A percentile compares a stretch with the other conserved stretches of the same genome.
These are phyloP conservation scores for Penicillium bialowiezense DNA, from an alignment of 495 filamentous ascomycete genomes.

Conservation along the genomic window DNA sequence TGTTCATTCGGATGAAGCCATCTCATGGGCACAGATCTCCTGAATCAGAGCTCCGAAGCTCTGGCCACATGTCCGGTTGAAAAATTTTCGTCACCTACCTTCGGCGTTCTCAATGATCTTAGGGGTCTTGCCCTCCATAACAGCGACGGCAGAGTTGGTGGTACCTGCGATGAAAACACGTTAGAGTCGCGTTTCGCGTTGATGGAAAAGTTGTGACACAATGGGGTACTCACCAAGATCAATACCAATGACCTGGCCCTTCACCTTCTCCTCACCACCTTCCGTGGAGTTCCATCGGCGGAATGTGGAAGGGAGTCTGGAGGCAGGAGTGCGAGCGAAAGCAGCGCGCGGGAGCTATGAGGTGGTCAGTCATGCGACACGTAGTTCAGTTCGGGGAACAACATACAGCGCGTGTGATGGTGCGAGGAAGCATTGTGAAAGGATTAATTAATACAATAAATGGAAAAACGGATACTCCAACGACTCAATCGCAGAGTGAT, in stretches of 20 bases:
- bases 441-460: slow-evolving; percentile 41
- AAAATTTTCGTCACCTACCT: slow-evolving; percentile 55
- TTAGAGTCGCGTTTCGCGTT: slow-evolving; percentile 1
- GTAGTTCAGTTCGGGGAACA: slow-evolving; percentile 14
- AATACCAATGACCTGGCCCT: slow-evolving; percentile 96
- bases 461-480: slow-evolving; percentile 32
- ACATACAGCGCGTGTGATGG: slow-evolving; percentile 66
- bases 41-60: background rate
- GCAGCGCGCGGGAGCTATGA: slow-evolving; percentile 43
- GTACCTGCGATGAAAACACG: slow-evolving; percentile 62
- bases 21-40: background rate
- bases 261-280: slow-evolving; percentile 80
- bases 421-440: slow-evolving; percentile 55
- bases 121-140: slow-evolving; percentile 95
- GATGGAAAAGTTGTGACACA: background rate
- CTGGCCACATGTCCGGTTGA: slow-evolving; percentile 12
- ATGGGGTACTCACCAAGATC: slow-evolving; percentile 86
- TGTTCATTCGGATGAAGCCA: background rate
- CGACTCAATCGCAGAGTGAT: slow-evolving; percentile 43
- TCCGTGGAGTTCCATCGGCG: slow-evolving; percentile 80
- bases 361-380: slow-evolving; percentile 25
- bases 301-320: slow-evolving; percentile 55
- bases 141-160: slow-evolving; percentile 95
- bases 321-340: slow-evolving; percentile 51
- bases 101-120: slow-evolving; percentile 98